phyloP scores from a whole-genome alignment of 1,284 basidiomycete genomes.

The Neotropicomus parvogracilis region DNA sequence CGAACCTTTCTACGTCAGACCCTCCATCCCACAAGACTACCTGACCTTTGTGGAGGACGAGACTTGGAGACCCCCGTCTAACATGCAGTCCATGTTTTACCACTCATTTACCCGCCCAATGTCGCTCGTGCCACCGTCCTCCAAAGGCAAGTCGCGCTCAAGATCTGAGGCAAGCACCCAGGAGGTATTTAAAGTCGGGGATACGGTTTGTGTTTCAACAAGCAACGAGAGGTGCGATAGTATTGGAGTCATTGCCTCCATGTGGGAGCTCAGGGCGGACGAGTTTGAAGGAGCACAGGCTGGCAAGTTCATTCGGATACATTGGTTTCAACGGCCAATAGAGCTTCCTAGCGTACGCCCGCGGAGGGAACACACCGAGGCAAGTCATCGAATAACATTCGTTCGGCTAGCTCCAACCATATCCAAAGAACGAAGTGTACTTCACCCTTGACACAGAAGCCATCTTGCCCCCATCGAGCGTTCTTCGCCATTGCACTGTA shows the following conservation, averaged over 20 bases:
- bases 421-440: conserved; percentile 63
- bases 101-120: conserved; percentile 31
- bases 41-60: conserved; percentile 37
- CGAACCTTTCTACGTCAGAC: conserved; percentile 38
- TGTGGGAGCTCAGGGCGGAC: conserved; percentile 52
- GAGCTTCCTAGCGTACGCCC: conserved; percentile 58
- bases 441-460: conserved; percentile 51
- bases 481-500: conserved; percentile 53
- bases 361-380: conserved; percentile 53
- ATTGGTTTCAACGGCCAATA: conserved; percentile 66
- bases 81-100: conserved; percentile 31
- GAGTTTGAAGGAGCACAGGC: conserved; percentile 25
- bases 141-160: conserved; percentile 25
- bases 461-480: conserved; percentile 46
- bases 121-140: conserved; percentile 17
- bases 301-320: conserved; percentile 54
- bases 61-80: conserved; percentile 18
- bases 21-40: conserved; percentile 31
- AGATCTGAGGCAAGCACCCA: conserved; percentile 13
- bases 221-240: conserved; percentile 49
- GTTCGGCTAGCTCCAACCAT: conserved; percentile 1
- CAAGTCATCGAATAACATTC: conserved; percentile 30
- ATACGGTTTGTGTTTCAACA: conserved; percentile 63
- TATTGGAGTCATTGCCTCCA: conserved; percentile 59
- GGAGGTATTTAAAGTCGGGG: conserved; percentile 51